These are phyloP conservation scores for Aspergillus sp. DNA, from an alignment of 2,329 filamentous ascomycete species.

Conservation along the genomic window DNA sequence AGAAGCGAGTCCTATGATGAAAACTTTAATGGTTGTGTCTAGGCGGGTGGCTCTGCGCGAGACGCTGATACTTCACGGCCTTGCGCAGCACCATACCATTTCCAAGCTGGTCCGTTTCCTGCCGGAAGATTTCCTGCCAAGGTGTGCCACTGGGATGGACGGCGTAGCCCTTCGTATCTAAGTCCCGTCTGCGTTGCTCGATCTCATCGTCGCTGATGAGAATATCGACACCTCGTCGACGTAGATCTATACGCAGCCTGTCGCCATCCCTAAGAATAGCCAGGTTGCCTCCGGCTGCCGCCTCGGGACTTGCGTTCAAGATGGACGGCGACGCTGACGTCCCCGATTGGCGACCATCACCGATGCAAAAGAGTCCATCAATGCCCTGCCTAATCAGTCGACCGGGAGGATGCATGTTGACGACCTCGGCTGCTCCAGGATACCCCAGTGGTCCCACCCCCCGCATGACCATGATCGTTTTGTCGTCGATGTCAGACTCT, in stretches of 20 bases:
- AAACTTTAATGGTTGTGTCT: constrained; percentile 47
- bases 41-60: constrained; percentile 43
- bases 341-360: constrained; percentile 55
- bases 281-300: constrained; percentile 53
- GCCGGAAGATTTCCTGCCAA: constrained; percentile 51
- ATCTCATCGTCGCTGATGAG: constrained; percentile 45
- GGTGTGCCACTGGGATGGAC: constrained; percentile 46
- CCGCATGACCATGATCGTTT: constrained; percentile 49
- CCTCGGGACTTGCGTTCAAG: constrained; percentile 55
- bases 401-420: constrained; percentile 52
- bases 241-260: constrained; percentile 49
- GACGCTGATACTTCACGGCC: constrained; percentile 46
- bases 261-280: constrained; percentile 52
- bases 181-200: constrained; percentile 33
- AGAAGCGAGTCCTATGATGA: too few species aligned
- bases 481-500: constrained; percentile 40
- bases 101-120: constrained; percentile 45
- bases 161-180: constrained; percentile 41
- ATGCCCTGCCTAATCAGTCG: constrained; percentile 47
- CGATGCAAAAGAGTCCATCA: constrained; percentile 49
- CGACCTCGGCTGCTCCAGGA: constrained; percentile 51
- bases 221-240: constrained; percentile 49
- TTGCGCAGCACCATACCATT: constrained; percentile 48
- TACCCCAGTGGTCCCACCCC: constrained; percentile 51
- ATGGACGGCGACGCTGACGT: constrained; percentile 56